Conservation (phyloP, 73 alveolate genomes). For the Blepharisma stoltei region DNA sequence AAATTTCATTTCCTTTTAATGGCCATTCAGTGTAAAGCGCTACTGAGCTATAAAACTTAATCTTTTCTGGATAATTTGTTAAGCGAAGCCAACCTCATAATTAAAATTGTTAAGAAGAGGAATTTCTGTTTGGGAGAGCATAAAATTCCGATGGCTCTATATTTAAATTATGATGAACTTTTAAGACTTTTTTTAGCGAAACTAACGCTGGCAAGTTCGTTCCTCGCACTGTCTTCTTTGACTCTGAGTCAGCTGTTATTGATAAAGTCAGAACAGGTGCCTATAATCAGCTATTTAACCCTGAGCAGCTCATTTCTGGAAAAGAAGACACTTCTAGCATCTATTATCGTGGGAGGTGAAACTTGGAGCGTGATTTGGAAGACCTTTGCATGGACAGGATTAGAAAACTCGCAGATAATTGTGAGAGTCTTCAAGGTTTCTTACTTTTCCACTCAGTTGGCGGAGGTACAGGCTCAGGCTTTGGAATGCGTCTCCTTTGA, state of each 20-base stretch:
- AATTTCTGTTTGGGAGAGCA: too few relatives aligned
- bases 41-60: too few relatives aligned
- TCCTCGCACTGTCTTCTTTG: slow-evolving; percentile 45
- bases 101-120: background rate
- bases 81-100: background rate
- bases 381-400: background rate
- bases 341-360: slow-evolving; percentile 36
- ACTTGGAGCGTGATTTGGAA: too few relatives aligned
- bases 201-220: background rate
- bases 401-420: slow-evolving; percentile 45
- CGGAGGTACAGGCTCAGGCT: slow-evolving; percentile 74
- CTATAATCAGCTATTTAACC: slow-evolving; percentile 23
- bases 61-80: too few relatives aligned
- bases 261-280: slow-evolving; percentile 30
- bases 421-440: slow-evolving; percentile 63
- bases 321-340: slow-evolving; percentile 35
- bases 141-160: background rate
- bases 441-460: slow-evolving; percentile 52
- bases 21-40: too few relatives aligned
- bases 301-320: slow-evolving; percentile 28
- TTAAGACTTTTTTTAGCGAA: slow-evolving; percentile 38
- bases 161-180: background rate
- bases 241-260: slow-evolving; percentile 35
- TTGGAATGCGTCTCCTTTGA: background rate
- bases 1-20: too few relatives aligned